phyloP scores from a whole-genome alignment of 106 monocot genomes.

The Dioscorea alata region DNA sequence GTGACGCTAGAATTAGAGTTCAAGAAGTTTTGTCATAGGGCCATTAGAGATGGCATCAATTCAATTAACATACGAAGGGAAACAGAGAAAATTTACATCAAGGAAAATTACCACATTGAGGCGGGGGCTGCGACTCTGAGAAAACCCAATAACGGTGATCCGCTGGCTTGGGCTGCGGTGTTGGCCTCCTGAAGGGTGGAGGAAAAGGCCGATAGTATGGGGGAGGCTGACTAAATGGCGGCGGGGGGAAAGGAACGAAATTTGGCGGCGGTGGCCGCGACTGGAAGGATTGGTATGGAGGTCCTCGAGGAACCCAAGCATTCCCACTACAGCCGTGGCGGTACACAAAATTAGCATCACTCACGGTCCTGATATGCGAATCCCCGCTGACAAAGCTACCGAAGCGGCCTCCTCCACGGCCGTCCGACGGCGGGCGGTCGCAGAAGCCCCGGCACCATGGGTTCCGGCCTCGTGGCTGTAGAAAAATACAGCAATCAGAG shows the following conservation, averaged over 20 bases:
- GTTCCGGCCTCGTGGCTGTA: conserved; percentile 16
- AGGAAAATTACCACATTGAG: conserved; percentile 43
- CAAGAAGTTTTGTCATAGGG: no score
- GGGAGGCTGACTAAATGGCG: conserved; percentile 1
- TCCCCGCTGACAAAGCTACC: conserved; percentile 24
- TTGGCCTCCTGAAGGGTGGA: neutral
- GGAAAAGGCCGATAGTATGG: conserved; percentile 3
- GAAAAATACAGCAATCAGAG: no score
- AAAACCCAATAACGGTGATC: conserved; percentile 50
- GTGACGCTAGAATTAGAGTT: no score
- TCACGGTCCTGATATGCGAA: conserved; percentile 23
- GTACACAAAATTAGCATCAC: conserved; percentile 18
- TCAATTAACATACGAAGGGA: no score
- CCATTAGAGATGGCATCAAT: no score
- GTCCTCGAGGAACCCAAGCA: conserved; percentile 1
- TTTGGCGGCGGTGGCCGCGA: conserved; percentile 3
- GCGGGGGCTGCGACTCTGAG: conserved; percentile 31
- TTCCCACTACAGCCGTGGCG: conserved; percentile 8
- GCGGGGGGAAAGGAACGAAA: conserved; percentile 1
- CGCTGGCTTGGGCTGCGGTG: conserved; percentile 23
- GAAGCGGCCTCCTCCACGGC: neutral
- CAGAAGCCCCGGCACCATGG: conserved; percentile 32
- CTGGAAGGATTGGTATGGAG: conserved; percentile 11
- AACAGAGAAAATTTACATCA: no score
- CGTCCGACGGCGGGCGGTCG: conserved; percentile 6